Evolutionary conservation across 768 basidiomycete genomes (phyloP).

Genomic region (Amanita inopinata): DNA sequence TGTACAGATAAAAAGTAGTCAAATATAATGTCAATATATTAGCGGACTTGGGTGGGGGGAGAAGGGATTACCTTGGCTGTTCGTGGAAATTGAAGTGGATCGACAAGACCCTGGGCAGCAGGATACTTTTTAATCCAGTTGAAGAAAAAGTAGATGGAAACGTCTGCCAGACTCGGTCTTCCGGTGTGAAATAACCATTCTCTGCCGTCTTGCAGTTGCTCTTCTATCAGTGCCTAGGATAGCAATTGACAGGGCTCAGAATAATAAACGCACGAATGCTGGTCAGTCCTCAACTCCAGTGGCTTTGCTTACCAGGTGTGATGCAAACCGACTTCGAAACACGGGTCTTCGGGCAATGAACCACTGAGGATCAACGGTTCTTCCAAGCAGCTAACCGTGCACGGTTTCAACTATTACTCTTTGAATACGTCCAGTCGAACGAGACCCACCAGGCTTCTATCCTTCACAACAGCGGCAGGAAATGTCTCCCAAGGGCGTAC

Average conservation of each 20-base stretch:
- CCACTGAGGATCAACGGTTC: no score
- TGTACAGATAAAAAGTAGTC: constrained; percentile 13
- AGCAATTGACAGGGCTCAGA: no score
- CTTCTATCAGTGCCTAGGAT: constrained; percentile 23
- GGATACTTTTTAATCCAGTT: constrained; percentile 32
- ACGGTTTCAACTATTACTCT: no score
- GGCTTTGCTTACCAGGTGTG: no score
- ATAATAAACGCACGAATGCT: no score
- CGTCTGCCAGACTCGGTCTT: constrained; percentile 39
- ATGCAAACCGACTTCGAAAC: no score
- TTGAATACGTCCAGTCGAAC: background rate
- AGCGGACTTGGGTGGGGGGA: no score
- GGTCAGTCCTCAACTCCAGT: no score
- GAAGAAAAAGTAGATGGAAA: constrained; percentile 40
- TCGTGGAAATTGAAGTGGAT: constrained; percentile 27
- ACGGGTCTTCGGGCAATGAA: no score
- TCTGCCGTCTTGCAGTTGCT: constrained; percentile 39
- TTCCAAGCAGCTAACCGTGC: no score
- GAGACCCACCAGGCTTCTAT: constrained; percentile 33
- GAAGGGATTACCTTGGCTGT: constrained; percentile 23
- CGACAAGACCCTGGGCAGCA: constrained; percentile 26
- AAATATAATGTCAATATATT: no score
- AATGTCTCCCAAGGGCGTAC: constrained; percentile 40
- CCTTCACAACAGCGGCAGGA: constrained; percentile 36
- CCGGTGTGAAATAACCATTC: constrained; percentile 51